Conservation (phyloP, 1,284 basidiomycete genomes). For the Irpex lacteus region DNA sequence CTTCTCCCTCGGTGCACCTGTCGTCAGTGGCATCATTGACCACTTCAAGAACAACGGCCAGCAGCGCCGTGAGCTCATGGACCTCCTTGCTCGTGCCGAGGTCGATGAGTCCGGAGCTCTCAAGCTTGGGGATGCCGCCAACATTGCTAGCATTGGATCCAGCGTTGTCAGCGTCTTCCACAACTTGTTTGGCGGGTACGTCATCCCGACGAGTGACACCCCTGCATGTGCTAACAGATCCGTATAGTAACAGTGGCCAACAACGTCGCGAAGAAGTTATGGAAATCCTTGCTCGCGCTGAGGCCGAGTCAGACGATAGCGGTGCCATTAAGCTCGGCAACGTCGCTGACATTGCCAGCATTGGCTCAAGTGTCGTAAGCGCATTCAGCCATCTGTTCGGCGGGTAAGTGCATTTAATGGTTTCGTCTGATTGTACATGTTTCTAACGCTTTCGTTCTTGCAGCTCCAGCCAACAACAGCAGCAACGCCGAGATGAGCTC, state of each 20-base stretch:
- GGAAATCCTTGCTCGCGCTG: too few relatives aligned
- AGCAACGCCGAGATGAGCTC: conserved; percentile 1
- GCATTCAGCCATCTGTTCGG: background rate
- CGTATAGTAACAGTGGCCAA: too few relatives aligned
- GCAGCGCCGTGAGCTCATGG: background rate
- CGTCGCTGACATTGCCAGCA: background rate
- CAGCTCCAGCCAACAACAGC: background rate
- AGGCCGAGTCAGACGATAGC: background rate
- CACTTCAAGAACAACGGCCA: background rate
- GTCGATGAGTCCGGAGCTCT: conserved; percentile 5
- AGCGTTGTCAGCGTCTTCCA: conserved; percentile 2
- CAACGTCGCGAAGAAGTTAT: background rate
- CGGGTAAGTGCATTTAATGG: background rate
- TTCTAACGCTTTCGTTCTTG: background rate
- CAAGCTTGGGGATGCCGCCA: background rate
- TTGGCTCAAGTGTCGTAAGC: conserved; percentile 1
- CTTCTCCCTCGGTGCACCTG: background rate
- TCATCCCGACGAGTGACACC: background rate
- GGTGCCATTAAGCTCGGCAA: conserved; percentile 5
- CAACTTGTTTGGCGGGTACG: background rate
- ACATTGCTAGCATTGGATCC: conserved; percentile 1
- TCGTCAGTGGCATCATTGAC: background rate
- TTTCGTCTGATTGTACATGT: background rate
- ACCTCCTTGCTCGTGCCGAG: background rate
- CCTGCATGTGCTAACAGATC: too few relatives aligned